Percentiles rank a stretch among this genome's conserved stretches.
phyloP scores from a whole-genome alignment of 441 rosid species.

The Brassica balearica region DNA sequence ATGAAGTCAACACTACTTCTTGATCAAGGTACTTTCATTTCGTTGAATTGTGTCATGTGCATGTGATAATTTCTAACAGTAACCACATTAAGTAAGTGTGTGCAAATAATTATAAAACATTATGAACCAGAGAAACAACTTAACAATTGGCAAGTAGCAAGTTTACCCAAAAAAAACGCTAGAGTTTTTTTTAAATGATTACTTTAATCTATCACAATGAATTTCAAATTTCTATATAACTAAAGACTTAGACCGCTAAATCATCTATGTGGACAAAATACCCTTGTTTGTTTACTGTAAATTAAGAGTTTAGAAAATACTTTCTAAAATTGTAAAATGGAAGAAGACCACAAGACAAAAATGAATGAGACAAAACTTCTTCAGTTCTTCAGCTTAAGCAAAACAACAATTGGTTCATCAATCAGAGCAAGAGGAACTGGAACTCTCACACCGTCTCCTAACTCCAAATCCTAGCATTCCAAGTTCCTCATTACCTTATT shows the following conservation, averaged over 20 bases:
- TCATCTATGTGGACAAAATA: background rate
- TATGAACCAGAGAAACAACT: no score
- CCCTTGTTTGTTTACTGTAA: background rate
- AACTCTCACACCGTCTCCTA: no score
- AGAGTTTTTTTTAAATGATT: background rate
- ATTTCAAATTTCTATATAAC: background rate
- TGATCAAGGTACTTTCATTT: slow-evolving; percentile 21
- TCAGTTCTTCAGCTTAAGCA: no score
- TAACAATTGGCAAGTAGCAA: background rate
- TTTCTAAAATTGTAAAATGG: background rate
- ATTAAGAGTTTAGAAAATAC: background rate
- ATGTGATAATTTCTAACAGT: no score
- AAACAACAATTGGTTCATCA: no score
- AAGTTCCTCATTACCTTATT: background rate
- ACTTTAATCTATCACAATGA: slow-evolving; percentile 11
- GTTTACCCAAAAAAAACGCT: background rate
- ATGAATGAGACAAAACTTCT: background rate
- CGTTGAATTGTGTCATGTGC: background rate
- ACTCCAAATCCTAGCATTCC: no score
- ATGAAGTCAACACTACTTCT: slow-evolving; percentile 27
- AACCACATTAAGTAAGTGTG: no score
- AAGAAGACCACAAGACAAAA: background rate
- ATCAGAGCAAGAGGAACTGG: no score
- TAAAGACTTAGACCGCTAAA: background rate
- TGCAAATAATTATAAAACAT: no score